Conservation (phyloP, 2,329 filamentous ascomycete species). For the Colletotrichum zoysiae region DNA sequence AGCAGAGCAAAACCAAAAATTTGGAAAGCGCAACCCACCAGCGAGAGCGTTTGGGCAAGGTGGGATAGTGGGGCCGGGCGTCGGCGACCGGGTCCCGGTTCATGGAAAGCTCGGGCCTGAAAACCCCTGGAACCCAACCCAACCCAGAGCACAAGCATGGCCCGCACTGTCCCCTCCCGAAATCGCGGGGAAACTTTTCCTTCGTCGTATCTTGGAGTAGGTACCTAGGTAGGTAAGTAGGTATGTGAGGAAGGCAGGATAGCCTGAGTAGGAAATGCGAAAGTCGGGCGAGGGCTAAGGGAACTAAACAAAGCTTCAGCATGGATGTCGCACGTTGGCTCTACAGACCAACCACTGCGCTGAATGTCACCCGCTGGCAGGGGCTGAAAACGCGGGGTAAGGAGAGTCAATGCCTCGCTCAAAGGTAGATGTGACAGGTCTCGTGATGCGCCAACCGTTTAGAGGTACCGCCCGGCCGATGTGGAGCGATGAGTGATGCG, state of each 20-base stretch:
- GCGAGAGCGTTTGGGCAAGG: conserved; percentile 2
- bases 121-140: conserved; percentile 15
- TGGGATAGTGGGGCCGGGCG: conserved; percentile 39
- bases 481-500: neutral
- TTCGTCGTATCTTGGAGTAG: neutral
- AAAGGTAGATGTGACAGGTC: neutral
- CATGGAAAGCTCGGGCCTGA: conserved; percentile 21
- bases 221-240: neutral
- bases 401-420: conserved; percentile 27
- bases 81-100: conserved; percentile 26
- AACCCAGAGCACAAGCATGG: neutral
- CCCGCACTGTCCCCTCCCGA: conserved; percentile 26
- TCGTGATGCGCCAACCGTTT: conserved; percentile 1
- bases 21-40: conserved; percentile 37
- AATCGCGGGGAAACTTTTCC: conserved; percentile 36
- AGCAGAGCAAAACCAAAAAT: conserved; percentile 31
- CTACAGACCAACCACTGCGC: conserved; percentile 6
- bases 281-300: neutral
- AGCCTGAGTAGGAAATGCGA: neutral
- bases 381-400: conserved; percentile 37
- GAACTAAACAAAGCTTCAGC: conserved; percentile 15
- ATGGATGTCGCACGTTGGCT: conserved; percentile 19
- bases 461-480: neutral
- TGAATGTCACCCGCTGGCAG: conserved; percentile 1
- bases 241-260: neutral